phyloP scores from a whole-genome alignment of 2,329 filamentous ascomycete genomes.

The Bipolaris victoriae region DNA sequence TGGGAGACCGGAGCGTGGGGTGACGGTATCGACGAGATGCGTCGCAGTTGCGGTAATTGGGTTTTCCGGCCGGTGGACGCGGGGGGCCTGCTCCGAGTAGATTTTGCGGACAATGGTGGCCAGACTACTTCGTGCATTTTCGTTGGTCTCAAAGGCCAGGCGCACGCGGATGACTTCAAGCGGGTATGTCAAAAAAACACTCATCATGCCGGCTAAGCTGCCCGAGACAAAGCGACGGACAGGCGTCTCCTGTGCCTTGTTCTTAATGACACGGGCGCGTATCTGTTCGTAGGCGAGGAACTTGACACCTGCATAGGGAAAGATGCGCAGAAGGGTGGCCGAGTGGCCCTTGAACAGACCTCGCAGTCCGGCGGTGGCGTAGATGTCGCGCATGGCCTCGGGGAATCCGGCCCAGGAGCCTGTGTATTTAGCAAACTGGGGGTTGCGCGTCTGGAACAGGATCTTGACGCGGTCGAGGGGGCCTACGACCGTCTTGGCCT shows the following conservation, averaged over 20 bases:
- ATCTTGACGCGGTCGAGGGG: constrained; percentile 98
- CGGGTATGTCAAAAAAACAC: constrained; percentile 95
- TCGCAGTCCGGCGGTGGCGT: constrained; percentile 70
- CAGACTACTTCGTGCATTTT: constrained; percentile 71
- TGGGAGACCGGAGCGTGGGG: constrained; percentile 70
- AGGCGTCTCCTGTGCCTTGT: constrained; percentile 76
- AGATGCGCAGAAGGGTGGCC: constrained; percentile 90
- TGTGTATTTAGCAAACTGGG: constrained; percentile 90
- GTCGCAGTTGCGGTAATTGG: constrained; percentile 51
- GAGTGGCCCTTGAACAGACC: constrained; percentile 95
- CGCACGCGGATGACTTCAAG: constrained; percentile 92
- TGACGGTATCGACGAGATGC: constrained; percentile 57
- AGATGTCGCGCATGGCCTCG: constrained; percentile 84
- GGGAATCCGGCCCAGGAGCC: constrained; percentile 85
- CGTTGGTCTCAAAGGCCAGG: constrained; percentile 90
- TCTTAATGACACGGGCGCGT: constrained; percentile 75
- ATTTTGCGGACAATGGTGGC: constrained; percentile 82
- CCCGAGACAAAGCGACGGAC: constrained; percentile 76
- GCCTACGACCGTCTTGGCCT: constrained; percentile 95
- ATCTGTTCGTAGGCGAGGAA: constrained; percentile 98
- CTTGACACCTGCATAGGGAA: constrained; percentile 97
- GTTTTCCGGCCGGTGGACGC: constrained; percentile 37
- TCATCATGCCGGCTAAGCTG: constrained; percentile 80
- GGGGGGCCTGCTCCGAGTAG: constrained; percentile 72
- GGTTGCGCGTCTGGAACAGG: constrained; percentile 94